Base-by-base conservation (phyloP, 2,329 filamentous ascomycete genomes). In the Scorias spongiosa region DNA sequence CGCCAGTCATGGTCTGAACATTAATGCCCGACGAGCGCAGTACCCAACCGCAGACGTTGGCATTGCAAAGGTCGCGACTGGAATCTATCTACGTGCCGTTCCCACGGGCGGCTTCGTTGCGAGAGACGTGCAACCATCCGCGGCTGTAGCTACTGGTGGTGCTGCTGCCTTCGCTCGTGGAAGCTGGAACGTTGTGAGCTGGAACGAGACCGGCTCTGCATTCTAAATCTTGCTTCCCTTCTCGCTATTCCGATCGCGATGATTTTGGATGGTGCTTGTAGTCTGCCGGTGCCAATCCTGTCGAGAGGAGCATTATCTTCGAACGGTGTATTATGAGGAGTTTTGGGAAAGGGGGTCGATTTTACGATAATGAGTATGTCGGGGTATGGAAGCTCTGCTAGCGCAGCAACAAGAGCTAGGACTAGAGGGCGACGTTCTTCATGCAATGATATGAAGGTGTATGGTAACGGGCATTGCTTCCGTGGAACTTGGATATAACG, bases 181-280 rank as follows among this genome's bases (percentile, higher is more conserved):
- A 39, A 15, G 32, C 39, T 29, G 32, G 40, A 43, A 15, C 15
- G 44, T 49, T 10, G 44, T 49, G 32, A 44, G 49, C 45, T 44
- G 47, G 49, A 47, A 49, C 28, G 46, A 48, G 39, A 43, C 44
- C 12, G 38, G 17, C 12, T 17, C 38, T 5, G 32, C 32, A 9
- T 4, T 36, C 15, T 36, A 36, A 36, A 36, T 15, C 15, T 36
- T 15, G 4, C 20, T 4, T 26, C 20, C 3, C 20, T 26, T 26
- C 20, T 26, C 20, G 20, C 7, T 7, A 4, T 7, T 7, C 3
- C 20, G 7, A 7, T 26, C 20, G 20, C 20, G 20, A 26, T 26
- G 20, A 26, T 26, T 26, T 3, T 7, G 20, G 20, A 26, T 26
- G 20, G 7, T 26, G 20, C 20, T 26, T 7, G 20, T 26, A 3